phyloP scores from a whole-genome alignment of 768 basidiomycete genomes.

The Pleurotus djamor region DNA sequence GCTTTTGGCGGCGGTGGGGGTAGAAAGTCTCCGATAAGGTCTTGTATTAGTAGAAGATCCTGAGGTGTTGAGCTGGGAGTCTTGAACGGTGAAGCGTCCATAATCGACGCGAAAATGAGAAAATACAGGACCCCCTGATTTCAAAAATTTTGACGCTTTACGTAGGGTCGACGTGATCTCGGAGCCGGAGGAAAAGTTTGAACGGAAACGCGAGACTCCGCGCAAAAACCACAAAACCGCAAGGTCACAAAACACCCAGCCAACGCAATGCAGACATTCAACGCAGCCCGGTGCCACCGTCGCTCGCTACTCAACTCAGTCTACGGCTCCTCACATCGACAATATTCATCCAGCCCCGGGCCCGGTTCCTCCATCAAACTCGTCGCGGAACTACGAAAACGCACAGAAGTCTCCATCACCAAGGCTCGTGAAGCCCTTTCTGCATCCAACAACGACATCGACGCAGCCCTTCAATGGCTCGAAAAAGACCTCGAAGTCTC shows the following conservation, averaged over 20 bases:
- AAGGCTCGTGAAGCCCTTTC: constrained; percentile 88
- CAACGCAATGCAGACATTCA: neutral
- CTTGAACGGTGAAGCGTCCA: constrained; percentile 39
- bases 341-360: constrained; percentile 45
- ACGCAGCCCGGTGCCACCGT: constrained; percentile 1
- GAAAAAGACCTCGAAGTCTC: constrained; percentile 67
- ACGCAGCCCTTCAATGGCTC: constrained; percentile 79
- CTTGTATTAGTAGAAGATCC: constrained; percentile 73
- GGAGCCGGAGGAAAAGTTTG: too few species aligned
- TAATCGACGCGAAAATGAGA: constrained; percentile 19
- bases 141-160: neutral
- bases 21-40: constrained; percentile 43
- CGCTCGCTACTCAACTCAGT: neutral
- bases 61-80: constrained; percentile 63
- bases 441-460: constrained; percentile 70
- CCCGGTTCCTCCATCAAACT: constrained; percentile 50
- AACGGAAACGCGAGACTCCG: too few species aligned
- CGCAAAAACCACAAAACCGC: too few species aligned
- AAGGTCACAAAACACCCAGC: too few species aligned
- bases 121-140: neutral
- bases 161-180: too few species aligned
- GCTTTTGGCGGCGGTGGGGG: neutral
- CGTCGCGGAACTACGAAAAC: constrained; percentile 83
- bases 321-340: constrained; percentile 20
- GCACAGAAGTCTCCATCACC: constrained; percentile 75